phyloP scores from a whole-genome alignment of 2,329 filamentous ascomycete genomes.

The Didymella sp. region DNA sequence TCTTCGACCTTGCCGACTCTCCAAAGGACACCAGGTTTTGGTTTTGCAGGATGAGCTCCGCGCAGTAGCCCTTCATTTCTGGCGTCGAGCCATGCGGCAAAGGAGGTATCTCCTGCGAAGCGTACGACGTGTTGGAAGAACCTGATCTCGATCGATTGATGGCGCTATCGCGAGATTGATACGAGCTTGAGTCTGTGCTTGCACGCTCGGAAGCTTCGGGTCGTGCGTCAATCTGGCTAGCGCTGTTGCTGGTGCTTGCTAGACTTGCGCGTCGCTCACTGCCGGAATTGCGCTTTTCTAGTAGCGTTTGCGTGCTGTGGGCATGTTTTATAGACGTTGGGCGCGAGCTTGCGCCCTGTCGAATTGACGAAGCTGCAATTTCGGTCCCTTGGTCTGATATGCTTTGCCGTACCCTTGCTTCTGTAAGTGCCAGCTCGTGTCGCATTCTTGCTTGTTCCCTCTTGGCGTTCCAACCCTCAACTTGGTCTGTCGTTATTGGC shows the following conservation, averaged over 20 bases:
- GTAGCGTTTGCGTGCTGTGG: conserved; percentile 26
- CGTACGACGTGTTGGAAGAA: conserved; percentile 23
- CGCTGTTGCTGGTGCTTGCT: conserved; percentile 1
- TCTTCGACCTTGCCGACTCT: conserved; percentile 17
- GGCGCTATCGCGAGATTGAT: conserved; percentile 19
- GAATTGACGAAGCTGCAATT: conserved; percentile 17
- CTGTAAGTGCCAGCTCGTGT: conserved; percentile 25
- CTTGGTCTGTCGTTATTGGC: conserved; percentile 1
- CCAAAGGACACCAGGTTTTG: conserved; percentile 14
- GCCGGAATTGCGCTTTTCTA: conserved; percentile 23
- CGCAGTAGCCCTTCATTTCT: conserved; percentile 10
- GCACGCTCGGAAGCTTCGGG: conserved; percentile 13
- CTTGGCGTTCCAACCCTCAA: conserved; percentile 29
- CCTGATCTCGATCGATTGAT: conserved; percentile 23
- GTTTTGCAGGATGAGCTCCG: conserved; percentile 16
- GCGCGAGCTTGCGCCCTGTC: conserved; percentile 8
- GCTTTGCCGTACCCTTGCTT: conserved; percentile 21
- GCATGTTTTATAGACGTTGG: conserved; percentile 15
- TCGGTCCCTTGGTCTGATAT: conserved; percentile 14
- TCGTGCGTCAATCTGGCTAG: conserved; percentile 8
- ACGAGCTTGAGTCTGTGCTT: conserved; percentile 25
- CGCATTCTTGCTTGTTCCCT: conserved; percentile 26
- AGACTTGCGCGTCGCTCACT: conserved; percentile 19
- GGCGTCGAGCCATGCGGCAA: conserved; percentile 8
- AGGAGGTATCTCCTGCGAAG: conserved; percentile 12